phyloP scores from a whole-genome alignment of 2,329 filamentous ascomycete species.

The Ustulina deusta region DNA sequence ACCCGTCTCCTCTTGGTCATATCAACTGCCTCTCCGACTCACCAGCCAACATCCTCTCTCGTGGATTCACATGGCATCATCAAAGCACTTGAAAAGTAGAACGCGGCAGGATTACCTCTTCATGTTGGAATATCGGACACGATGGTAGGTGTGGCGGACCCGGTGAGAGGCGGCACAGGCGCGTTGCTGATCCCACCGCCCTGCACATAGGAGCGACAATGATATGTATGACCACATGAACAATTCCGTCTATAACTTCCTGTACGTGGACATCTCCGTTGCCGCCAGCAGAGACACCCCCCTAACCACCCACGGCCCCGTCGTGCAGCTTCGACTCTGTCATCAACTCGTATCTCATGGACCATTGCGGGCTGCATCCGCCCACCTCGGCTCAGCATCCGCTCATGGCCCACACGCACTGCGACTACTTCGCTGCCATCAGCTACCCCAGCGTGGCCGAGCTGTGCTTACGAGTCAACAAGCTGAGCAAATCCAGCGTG shows the following conservation, averaged over 20 bases:
- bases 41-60: background rate
- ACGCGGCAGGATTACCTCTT: slow-evolving; percentile 80
- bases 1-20: background rate
- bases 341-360: slow-evolving; percentile 88
- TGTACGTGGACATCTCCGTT: slow-evolving; percentile 59
- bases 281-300: background rate
- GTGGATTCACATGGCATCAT: slow-evolving; percentile 49
- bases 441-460: slow-evolving; percentile 86
- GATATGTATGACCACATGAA: slow-evolving; percentile 97
- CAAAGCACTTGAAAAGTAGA: slow-evolving; percentile 67
- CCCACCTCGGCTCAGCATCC: slow-evolving; percentile 78
- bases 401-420: slow-evolving; percentile 86
- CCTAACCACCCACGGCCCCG: slow-evolving; percentile 11
- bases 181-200: slow-evolving; percentile 17
- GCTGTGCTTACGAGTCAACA: slow-evolving; percentile 83
- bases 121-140: slow-evolving; percentile 82
- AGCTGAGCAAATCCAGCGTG: slow-evolving; percentile 86
- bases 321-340: slow-evolving; percentile 81
- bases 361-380: slow-evolving; percentile 79
- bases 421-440: slow-evolving; percentile 85
- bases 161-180: slow-evolving; percentile 24
- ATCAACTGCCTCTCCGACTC: background rate
- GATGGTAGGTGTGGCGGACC: slow-evolving; percentile 71
- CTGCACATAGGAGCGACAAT: slow-evolving; percentile 78
- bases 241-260: slow-evolving; percentile 86